These are phyloP conservation scores for Diaporthe longicolla DNA, from an alignment of 2,329 filamentous ascomycete species.

Conservation along the genomic window DNA sequence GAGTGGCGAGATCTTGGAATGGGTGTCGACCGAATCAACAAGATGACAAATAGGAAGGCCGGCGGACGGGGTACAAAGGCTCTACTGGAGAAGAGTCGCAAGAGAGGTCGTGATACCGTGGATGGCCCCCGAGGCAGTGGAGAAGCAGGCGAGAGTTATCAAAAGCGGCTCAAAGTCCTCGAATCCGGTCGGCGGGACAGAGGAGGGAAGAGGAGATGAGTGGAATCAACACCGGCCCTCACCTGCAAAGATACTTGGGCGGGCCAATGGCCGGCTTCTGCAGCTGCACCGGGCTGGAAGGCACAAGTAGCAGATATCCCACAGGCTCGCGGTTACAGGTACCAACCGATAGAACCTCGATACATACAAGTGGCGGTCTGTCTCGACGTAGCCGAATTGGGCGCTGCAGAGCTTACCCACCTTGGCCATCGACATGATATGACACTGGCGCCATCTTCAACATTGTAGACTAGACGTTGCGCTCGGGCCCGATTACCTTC, in stretches of 20 bases:
- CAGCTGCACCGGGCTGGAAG: not conserved
- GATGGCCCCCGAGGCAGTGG: conserved; percentile 78
- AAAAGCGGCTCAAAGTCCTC: conserved; percentile 75
- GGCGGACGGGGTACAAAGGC: conserved; percentile 69
- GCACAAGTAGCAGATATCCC: not conserved
- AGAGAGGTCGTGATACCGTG: conserved; percentile 76
- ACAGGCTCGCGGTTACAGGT: not conserved
- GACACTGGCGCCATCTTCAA: not conserved
- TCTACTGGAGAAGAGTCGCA: conserved; percentile 86
- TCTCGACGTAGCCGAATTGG: not conserved
- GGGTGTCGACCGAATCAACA: conserved; percentile 88
- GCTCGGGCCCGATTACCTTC: conserved; percentile 7
- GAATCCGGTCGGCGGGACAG: conserved; percentile 57
- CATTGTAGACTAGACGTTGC: not conserved
- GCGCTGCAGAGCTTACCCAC: not conserved
- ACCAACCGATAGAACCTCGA: not conserved
- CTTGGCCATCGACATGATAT: not conserved
- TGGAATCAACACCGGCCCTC: not conserved
- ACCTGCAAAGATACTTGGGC: not conserved
- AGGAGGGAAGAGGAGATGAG: conserved; percentile 42
- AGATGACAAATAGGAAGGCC: conserved; percentile 80
- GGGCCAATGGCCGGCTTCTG: conserved; percentile 1
- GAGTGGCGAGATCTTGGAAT: conserved; percentile 91
- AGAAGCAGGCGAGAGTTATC: conserved; percentile 81
- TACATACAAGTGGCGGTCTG: not conserved